Percentiles rank a stretch among this genome's conserved stretches.
phyloP scores from a whole-genome alignment of 177 flowering plant species.

The Vitis hybrid region DNA sequence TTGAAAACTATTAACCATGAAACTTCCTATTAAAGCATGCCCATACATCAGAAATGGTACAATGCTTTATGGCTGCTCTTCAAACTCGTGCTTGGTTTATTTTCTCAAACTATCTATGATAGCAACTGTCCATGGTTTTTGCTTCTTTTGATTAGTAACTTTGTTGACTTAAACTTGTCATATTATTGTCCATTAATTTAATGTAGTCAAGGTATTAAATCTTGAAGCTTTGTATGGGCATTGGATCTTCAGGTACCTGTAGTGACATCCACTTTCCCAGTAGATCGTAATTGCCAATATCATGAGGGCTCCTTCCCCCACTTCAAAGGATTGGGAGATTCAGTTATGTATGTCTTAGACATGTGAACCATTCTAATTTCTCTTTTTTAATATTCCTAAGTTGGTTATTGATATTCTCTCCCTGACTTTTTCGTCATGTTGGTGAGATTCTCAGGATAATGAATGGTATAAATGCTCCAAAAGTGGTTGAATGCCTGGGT shows the following conservation, averaged over 20 bases:
- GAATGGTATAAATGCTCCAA: slow-evolving; percentile 99
- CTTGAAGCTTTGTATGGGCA: neutral
- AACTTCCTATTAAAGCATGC: no score
- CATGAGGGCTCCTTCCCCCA: slow-evolving; percentile 87
- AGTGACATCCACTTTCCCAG: slow-evolving; percentile 79
- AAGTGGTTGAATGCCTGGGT: slow-evolving; percentile 90
- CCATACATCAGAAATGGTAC: no score
- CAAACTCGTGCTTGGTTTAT: no score
- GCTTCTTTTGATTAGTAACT: neutral
- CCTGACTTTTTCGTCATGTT: neutral
- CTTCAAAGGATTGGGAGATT: slow-evolving; percentile 84
- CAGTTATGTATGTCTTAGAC: slow-evolving; percentile 60
- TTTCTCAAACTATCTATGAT: no score
- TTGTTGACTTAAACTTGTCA: neutral
- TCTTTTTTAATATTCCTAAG: neutral
- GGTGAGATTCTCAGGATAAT: slow-evolving; percentile 63
- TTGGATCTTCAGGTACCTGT: slow-evolving; percentile 79
- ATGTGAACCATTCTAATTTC: neutral
- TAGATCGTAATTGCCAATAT: slow-evolving; percentile 84
- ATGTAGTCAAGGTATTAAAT: neutral
- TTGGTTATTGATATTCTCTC: neutral
- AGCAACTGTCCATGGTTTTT: neutral
- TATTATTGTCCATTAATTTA: neutral
- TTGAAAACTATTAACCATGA: no score
- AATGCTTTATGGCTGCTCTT: no score